Evolutionary conservation across 352 stramenopile species (phyloP).

Genomic region (Pythium utonaiense): DNA sequence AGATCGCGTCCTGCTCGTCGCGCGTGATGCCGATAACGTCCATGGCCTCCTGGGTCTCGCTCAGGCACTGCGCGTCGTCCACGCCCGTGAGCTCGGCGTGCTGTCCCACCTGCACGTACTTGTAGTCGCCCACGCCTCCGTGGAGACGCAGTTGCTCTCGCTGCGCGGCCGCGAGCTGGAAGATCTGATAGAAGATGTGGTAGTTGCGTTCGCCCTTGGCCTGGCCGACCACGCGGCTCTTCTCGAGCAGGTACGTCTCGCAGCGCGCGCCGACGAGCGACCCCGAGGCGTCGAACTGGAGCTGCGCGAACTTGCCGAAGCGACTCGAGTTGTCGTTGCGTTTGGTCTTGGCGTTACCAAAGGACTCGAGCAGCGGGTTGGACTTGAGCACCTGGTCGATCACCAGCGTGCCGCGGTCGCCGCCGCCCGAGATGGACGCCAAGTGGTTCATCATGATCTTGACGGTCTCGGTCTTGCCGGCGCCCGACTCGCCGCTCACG

Average conservation of each 20-base stretch:
- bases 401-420: constrained; percentile 59
- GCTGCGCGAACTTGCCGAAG: constrained; percentile 80
- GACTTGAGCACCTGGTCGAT: constrained; percentile 80
- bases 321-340: constrained; percentile 80
- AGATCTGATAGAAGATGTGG: constrained; percentile 98
- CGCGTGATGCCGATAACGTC: constrained; percentile 87
- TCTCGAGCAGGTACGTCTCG: constrained; percentile 96
- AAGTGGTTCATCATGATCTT: constrained; percentile 91
- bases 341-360: constrained; percentile 83
- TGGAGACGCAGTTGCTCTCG: constrained; percentile 56
- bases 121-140: constrained; percentile 60
- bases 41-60: constrained; percentile 86
- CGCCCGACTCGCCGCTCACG: constrained; percentile 15
- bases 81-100: constrained; percentile 56
- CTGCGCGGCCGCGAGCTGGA: constrained; percentile 42
- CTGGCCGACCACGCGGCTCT: constrained; percentile 92
- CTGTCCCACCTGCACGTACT: constrained; percentile 69
- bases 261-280: constrained; percentile 64
- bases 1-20: constrained; percentile 90
- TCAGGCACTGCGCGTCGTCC: constrained; percentile 66
- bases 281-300: constrained; percentile 64
- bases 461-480: constrained; percentile 35
- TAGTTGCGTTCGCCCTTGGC: constrained; percentile 94
- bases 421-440: constrained; percentile 67
- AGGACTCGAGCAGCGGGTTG: constrained; percentile 73